Percentiles rank a stretch among this genome's conserved stretches.
These are phyloP conservation scores for Albugo candida DNA, from an alignment of 352 stramenopile species.

Conservation along the genomic window DNA sequence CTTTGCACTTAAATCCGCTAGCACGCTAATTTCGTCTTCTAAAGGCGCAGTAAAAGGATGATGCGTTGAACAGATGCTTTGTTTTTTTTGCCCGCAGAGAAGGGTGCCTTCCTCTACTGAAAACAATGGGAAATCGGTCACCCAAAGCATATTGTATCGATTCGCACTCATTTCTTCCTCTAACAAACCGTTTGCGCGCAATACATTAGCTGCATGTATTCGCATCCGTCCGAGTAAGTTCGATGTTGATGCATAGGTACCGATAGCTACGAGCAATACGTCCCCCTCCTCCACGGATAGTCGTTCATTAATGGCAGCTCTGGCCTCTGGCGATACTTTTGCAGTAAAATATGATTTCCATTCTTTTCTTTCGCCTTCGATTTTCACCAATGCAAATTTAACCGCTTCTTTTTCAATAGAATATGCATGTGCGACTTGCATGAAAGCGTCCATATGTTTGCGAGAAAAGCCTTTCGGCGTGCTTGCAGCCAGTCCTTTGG, in stretches of 20 bases:
- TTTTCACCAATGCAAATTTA: slow-evolving; percentile 41
- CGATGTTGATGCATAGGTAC: slow-evolving; percentile 31
- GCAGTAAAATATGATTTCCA: slow-evolving; percentile 60
- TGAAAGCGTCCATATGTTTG: slow-evolving; percentile 48
- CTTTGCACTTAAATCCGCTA: no score
- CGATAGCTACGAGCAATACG: slow-evolving; percentile 40
- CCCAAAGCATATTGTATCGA: slow-evolving; percentile 69
- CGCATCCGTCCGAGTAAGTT: slow-evolving; percentile 43
- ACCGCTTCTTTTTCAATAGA: slow-evolving; percentile 6
- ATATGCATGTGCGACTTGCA: slow-evolving; percentile 27
- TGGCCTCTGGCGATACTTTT: slow-evolving; percentile 34
- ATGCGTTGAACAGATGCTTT: slow-evolving; percentile 53
- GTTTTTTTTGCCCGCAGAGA: slow-evolving; percentile 4
- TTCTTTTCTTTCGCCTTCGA: slow-evolving; percentile 23
- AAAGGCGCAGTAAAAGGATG: slow-evolving; percentile 72
- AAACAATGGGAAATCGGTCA: slow-evolving; percentile 80
- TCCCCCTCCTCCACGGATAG: slow-evolving; percentile 41
- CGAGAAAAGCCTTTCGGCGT: slow-evolving; percentile 46
- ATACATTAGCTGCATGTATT: slow-evolving; percentile 32
- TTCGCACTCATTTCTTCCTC: slow-evolving; percentile 34
- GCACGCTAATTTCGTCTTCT: slow-evolving; percentile 25
- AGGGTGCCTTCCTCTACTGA: slow-evolving; percentile 41
- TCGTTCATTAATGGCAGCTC: slow-evolving; percentile 14
- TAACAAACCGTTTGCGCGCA: slow-evolving; percentile 37
- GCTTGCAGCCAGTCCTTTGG: slow-evolving; percentile 24